Base-by-base conservation (phyloP, 768 basidiomycete species). In the Trametes sanguinea region DNA sequence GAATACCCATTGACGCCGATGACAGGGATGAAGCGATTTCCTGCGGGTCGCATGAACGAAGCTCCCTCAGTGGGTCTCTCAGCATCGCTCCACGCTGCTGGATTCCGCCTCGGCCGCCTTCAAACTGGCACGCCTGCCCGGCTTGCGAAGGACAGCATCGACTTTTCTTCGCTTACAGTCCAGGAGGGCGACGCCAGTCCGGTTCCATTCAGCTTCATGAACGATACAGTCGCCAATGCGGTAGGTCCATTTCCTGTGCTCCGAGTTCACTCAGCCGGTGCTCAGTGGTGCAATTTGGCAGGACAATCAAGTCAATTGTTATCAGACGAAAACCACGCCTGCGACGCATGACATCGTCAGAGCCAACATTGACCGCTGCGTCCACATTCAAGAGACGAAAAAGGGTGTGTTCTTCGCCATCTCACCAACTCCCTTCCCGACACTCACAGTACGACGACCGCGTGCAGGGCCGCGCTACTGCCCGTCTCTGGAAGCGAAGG, bases 121-220 rank as follows among this genome's bases (percentile, higher is more conserved):
- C 92, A 95, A 77, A 92, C 90, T 0, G 86, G 94, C 2, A 96
- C 94, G 0, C 94, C 94, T 11, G 92, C 94, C 2, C 80, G 94
- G 5, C 76, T 96, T 13, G 85, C 86, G 54, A 81, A 81, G 22
- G 80, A 75, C 9, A 88, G 88, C 1, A 92, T 96, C 57, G 75
- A 93, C 69, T 94, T 90, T 63, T 74, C 73, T 11, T 80, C 77
- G 4, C 74, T 95, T 70, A 78, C 75, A 37, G 75, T 70, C 57
- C 93, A 95, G 72, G 74, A 82, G 1, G 92, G 92, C 0, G 92
- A 96, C 67, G 64, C 54, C 6, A 69, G 75, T 2, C 89, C 92
- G 2, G 72, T 74, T 6, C 91, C 91, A 6, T 95, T 96, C 72
- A 91, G 91, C 64, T 94, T 83, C 73, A 50, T 94, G 66, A 85